Conservation (phyloP, 2,329 filamentous ascomycete species). For the Exophiala dermatitidis region DNA sequence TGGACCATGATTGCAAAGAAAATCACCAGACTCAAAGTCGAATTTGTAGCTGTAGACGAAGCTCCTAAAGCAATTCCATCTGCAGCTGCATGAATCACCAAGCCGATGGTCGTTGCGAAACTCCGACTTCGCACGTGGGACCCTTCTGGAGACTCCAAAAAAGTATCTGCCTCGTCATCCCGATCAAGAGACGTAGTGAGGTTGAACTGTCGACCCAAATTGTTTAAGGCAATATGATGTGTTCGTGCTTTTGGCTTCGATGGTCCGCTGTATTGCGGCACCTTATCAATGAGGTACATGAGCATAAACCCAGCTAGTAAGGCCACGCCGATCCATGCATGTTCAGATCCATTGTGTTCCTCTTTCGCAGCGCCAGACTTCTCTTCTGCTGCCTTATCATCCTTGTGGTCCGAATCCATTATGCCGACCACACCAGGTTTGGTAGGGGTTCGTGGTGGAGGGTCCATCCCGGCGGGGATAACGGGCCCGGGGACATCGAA, state of each 20-base stretch:
- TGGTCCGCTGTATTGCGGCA: slow-evolving; percentile 66
- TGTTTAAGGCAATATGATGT: slow-evolving; percentile 82
- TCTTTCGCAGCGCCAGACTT: slow-evolving; percentile 38
- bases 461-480: slow-evolving; percentile 23
- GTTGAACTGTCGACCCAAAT: slow-evolving; percentile 55
- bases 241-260: slow-evolving; percentile 59
- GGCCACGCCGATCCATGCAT: slow-evolving; percentile 78
- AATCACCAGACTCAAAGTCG: slow-evolving; percentile 77
- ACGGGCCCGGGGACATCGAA: slow-evolving; percentile 30
- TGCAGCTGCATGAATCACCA: slow-evolving; percentile 93
- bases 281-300: slow-evolving; percentile 91
- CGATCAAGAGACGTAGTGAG: slow-evolving; percentile 37
- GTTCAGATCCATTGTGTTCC: slow-evolving; percentile 46
- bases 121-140: slow-evolving; percentile 47
- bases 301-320: slow-evolving; percentile 83
- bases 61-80: slow-evolving; percentile 95
- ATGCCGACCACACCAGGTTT: slow-evolving; percentile 26
- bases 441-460: slow-evolving; percentile 28
- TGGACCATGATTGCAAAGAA: slow-evolving; percentile 97
- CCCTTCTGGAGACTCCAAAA: slow-evolving; percentile 52
- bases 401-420: slow-evolving; percentile 28
- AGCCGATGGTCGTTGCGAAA: slow-evolving; percentile 77
- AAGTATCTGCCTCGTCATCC: slow-evolving; percentile 34
- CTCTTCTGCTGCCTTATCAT: slow-evolving; percentile 35
- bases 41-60: slow-evolving; percentile 66